Evolutionary conservation across 139 green algal species (phyloP), one percentile per base, ranked within the genome.

Genomic region (Gonium pectorale): DNA sequence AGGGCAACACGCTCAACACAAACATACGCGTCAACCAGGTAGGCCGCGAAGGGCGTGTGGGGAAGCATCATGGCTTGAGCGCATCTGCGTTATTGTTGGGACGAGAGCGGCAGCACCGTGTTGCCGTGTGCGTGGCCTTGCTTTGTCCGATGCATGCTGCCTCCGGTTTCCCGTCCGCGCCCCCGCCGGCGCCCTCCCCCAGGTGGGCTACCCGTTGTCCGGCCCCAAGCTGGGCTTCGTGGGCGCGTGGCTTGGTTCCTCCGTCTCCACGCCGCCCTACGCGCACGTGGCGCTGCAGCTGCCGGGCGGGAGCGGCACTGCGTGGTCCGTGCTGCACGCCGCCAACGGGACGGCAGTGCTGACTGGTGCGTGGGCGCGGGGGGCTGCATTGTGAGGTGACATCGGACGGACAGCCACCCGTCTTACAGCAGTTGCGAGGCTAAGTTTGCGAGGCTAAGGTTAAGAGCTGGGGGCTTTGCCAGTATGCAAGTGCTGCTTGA

Each of bases 11-110:
- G 22, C 66, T 86, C 24, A 86, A 86, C 70, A 75, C 69, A 29
- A 86, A 86, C 67, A 86, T 86, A 29, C 67, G 70, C 26, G 80
- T 86, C 26, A 86, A 74, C 54, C 80, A 86, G 66, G 80, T 86
- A 22, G 17, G 75, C 9, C 15, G 19, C 5, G 64, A 3, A 8
- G 64, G n/a, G n/a, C n/a, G n/a, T n/a, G n/a, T n/a, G n/a, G n/a
- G n/a, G n/a, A n/a, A n/a, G n/a, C n/a, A 67, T 40, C 8, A 15
- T 67, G n/a, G 27, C 29, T 67, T 33, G 60, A 40, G 8, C 60
- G 13, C 29, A 67, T 15, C 60, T 13, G 13, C 46, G 46, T 15
- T 54, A 15, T 24, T 54, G 46, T n/a, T 56, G 49, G 49, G 49
- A 56, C 13, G 13, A 56, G 17, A 17, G 17, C 13, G 49, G 49